Percentiles rank a stretch among this genome's conserved stretches.
These are phyloP conservation scores for Parsonsia alboflavescens DNA, from an alignment of 257 asterid species.

Conservation along the genomic window DNA sequence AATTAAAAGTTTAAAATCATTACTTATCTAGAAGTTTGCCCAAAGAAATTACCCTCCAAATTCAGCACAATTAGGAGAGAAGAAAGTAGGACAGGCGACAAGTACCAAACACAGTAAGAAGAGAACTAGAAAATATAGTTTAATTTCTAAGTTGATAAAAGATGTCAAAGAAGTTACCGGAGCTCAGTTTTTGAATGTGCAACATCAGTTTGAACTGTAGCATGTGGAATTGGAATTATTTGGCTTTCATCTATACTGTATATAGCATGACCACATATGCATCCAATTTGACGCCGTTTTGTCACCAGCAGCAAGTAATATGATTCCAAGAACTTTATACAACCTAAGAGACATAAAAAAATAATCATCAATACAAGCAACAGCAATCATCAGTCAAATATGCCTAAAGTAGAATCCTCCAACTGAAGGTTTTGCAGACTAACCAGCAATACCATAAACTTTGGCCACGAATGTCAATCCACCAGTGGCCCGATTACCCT, in stretches of 20 bases:
- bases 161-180: constrained; percentile 39
- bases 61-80: not conserved
- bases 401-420: constrained; percentile 16
- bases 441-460: constrained; percentile 98
- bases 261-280: constrained; percentile 94
- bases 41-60: not conserved
- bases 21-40: not conserved
- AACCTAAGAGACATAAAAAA: constrained; percentile 49
- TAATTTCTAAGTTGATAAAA: not conserved
- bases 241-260: constrained; percentile 94
- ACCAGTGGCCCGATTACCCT: constrained; percentile 98
- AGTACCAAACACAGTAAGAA: not conserved
- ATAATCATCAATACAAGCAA: constrained; percentile 7
- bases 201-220: constrained; percentile 90
- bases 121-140: not conserved
- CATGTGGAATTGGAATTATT: constrained; percentile 83
- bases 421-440: constrained; percentile 24
- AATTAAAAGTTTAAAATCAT: no score
- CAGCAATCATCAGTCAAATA: not conserved
- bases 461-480: constrained; percentile 84
- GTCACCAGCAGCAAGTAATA: constrained; percentile 89
- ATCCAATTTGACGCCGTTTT: constrained; percentile 85
- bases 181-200: constrained; percentile 96
- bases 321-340: constrained; percentile 88
- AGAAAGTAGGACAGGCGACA: not conserved